Base-by-base conservation (phyloP, 2,329 filamentous ascomycete species). In the Magnaporthiopsis rhizophila region DNA sequence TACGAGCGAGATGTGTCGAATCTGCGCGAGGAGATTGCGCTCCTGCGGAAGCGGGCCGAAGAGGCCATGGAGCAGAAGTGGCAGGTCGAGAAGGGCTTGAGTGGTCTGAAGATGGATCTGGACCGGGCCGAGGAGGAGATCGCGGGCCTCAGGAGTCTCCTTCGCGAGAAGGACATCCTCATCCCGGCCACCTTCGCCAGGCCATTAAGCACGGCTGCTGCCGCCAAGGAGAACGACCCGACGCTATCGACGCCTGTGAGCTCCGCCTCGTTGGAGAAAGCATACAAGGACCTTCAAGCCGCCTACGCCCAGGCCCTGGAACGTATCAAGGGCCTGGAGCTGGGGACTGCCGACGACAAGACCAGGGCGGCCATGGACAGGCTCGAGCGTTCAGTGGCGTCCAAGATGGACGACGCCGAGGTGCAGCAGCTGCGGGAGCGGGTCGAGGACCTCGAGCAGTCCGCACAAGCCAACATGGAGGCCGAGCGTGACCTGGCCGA, bases 111-210 rank as follows among this genome's bases (percentile, higher is more conserved):
- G 79, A 97, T 97, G 90, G 94, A 98, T 72, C 85, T 99, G 58
- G 95, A 98, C 75, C 90, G 93, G 67, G 93, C 95, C 32, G 92
- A 97, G 75, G 90, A 95, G 74, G 95, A 99, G 77, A 96, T 96
- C 36, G 81, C 86, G 57, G 90, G 90, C n/a, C 83, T 99, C 57
- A 87, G 91, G 58, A 84, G 81, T 38, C 80, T 98, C 32, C 83
- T 98, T 26, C 81, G 88, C 66, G 91, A 96, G 74, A 90, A 93
- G 69, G 92, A 97, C 71, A 92, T 93, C 64, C 80, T 88, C 57
- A 86, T 90, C 30, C 87, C 89, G 0, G 86, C 86, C 59, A 83
- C 83, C 21, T 76, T 83, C 65, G 80, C 78, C 62, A 81, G 80
- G 64, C 70, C 69, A 28, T 69, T 72, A 68, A 71, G 72, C 69